A percentile compares a stretch with the other conserved stretches of the same genome.
These are phyloP conservation scores for Massariosphaeria phaeospora DNA, from an alignment of 495 filamentous ascomycete species.

Conservation along the genomic window DNA sequence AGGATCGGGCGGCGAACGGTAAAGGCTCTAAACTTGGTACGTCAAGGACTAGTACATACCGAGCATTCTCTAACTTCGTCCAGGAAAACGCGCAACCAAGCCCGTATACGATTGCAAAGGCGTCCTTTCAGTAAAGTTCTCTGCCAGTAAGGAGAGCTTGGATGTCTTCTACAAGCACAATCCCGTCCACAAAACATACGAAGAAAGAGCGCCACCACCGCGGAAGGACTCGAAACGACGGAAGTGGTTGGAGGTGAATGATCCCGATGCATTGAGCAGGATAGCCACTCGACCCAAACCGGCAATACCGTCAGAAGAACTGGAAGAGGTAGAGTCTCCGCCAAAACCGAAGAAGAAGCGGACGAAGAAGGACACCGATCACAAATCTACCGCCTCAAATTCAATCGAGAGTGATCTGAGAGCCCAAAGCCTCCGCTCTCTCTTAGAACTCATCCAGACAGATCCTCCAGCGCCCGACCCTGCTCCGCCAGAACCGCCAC, in stretches of 20 bases:
- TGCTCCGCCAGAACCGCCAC: neutral
- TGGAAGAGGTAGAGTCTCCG: neutral
- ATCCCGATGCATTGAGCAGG: constrained; percentile 30
- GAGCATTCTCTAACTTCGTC: neutral
- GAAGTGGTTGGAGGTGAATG: constrained; percentile 20
- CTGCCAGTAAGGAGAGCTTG: constrained; percentile 25
- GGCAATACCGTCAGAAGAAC: constrained; percentile 9
- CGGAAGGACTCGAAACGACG: constrained; percentile 33
- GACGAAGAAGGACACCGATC: constrained; percentile 14
- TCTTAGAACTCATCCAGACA: constrained; percentile 30
- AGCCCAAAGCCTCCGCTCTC: constrained; percentile 29
- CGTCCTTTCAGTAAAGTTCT: constrained; percentile 34
- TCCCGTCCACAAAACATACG: constrained; percentile 34
- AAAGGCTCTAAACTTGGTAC: constrained; percentile 29
- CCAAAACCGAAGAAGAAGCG: constrained; percentile 26
- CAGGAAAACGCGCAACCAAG: constrained; percentile 28
- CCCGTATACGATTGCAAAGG: constrained; percentile 36
- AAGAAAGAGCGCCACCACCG: constrained; percentile 33
- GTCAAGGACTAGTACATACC: neutral
- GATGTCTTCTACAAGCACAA: constrained; percentile 35
- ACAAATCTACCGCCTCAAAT: constrained; percentile 12
- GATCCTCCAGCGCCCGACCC: constrained; percentile 22
- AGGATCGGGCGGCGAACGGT: constrained; percentile 34
- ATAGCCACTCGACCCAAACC: constrained; percentile 24
- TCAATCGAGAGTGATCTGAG: constrained; percentile 31